These are phyloP conservation scores for Kwoniella sp. DNA, from an alignment of 768 basidiomycete species.

Conservation along the genomic window DNA sequence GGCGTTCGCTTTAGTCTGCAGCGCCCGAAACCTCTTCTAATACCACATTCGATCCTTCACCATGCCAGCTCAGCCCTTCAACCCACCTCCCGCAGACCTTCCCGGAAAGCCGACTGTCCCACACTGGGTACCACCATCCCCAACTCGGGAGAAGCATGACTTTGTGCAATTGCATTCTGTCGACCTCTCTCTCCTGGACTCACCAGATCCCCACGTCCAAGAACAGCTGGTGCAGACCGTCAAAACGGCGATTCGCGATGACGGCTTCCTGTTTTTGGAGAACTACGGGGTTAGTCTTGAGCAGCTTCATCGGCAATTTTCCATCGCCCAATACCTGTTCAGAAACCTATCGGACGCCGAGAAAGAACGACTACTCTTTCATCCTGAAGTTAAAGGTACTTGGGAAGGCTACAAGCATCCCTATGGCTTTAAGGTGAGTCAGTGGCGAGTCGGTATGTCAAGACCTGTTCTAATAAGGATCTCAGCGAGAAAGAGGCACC, in stretches of 20 bases:
- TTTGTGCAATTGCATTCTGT: slow-evolving; percentile 20
- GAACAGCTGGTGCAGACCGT: slow-evolving; percentile 13
- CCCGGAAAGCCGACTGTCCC: slow-evolving; percentile 6
- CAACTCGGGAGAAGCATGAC: slow-evolving; percentile 5
- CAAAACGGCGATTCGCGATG: slow-evolving; percentile 19
- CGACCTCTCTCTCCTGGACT: slow-evolving; percentile 25
- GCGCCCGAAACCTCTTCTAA: no score
- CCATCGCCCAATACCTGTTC: slow-evolving; percentile 22
- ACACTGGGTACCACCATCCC: slow-evolving; percentile 10
- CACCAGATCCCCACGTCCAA: slow-evolving; percentile 9
- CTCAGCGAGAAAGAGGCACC: neutral
- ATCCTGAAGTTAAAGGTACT: slow-evolving; percentile 12
- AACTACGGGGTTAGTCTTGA: slow-evolving; percentile 24
- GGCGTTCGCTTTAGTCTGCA: no score
- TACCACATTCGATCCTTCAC: no score
- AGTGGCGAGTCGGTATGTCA: neutral
- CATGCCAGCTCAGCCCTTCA: neutral
- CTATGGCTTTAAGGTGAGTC: slow-evolving; percentile 20
- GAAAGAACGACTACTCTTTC: slow-evolving; percentile 15
- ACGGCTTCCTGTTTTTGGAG: slow-evolving; percentile 29
- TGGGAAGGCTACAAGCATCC: slow-evolving; percentile 25
- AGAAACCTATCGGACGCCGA: slow-evolving; percentile 20
- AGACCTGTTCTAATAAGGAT: neutral
- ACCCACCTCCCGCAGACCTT: slow-evolving; percentile 13
- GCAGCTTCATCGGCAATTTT: slow-evolving; percentile 24